These are phyloP conservation scores for Candida chilensis DNA, from an alignment of 805 yeast species.

Conservation along the genomic window DNA sequence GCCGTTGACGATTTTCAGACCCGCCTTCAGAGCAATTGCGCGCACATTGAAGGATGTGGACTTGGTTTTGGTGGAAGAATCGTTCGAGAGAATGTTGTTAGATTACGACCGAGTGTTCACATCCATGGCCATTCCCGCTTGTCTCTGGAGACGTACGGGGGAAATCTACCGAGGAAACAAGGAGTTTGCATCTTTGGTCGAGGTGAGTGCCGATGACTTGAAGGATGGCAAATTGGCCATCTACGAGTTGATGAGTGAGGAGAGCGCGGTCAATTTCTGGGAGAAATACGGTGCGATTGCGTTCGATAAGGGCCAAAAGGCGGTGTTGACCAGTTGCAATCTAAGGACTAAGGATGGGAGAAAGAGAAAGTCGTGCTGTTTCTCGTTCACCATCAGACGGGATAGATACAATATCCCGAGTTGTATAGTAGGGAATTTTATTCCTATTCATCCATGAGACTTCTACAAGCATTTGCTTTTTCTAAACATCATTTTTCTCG, in stretches of 20 bases:
- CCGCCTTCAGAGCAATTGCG: constrained; percentile 91
- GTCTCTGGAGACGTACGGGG: constrained; percentile 95
- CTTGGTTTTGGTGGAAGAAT: constrained; percentile 85
- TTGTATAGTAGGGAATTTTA: constrained; percentile 92
- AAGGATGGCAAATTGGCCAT: constrained; percentile 89
- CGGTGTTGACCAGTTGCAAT: constrained; percentile 87
- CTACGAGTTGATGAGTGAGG: constrained; percentile 91
- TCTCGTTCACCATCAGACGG: constrained; percentile 86
- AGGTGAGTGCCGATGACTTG: constrained; percentile 80
- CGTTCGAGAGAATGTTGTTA: constrained; percentile 84
- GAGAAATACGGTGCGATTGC: constrained; percentile 96
- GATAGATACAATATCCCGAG: constrained; percentile 93
- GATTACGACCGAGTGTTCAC: constrained; percentile 95
- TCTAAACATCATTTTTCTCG: no score
- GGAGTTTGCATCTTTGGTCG: constrained; percentile 91
- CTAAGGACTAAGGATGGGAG: constrained; percentile 76
- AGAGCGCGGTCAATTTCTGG: constrained; percentile 95
- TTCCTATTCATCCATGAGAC: constrained; percentile 52
- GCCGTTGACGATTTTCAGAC: constrained; percentile 79
- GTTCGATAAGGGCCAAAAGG: constrained; percentile 91
- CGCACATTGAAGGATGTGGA: constrained; percentile 85
- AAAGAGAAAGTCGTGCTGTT: constrained; percentile 78
- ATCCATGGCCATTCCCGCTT: constrained; percentile 96
- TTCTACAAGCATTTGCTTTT: no score
- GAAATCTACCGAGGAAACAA: constrained; percentile 93